These are phyloP conservation scores for Codiaeum variegatum DNA, from an alignment of 441 rosid species.

Conservation along the genomic window DNA sequence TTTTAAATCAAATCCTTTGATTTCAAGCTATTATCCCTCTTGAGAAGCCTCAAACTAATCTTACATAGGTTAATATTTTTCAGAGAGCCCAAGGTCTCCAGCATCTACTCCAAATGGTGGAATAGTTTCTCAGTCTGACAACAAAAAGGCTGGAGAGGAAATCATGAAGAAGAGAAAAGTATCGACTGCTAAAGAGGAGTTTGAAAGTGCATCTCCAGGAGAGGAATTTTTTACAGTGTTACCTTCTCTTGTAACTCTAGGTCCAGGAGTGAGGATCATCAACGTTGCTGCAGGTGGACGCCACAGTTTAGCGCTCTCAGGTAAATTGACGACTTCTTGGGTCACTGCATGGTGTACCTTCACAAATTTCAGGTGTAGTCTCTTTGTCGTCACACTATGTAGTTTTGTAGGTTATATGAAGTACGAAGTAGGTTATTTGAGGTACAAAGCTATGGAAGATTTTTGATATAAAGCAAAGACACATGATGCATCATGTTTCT, in stretches of 20 bases:
- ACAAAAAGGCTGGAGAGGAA: slow-evolving; percentile 50
- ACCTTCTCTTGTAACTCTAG: slow-evolving; percentile 66
- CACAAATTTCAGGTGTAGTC: slow-evolving; percentile 31
- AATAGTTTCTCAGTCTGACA: slow-evolving; percentile 31
- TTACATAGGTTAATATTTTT: slow-evolving; percentile 4
- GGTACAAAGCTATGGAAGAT: slow-evolving; percentile 42
- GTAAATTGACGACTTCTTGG: slow-evolving; percentile 33
- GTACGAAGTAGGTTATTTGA: slow-evolving; percentile 46
- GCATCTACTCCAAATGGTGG: slow-evolving; percentile 32
- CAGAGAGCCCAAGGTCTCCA: slow-evolving; percentile 42
- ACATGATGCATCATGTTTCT: slow-evolving; percentile 43
- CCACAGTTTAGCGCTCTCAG: slow-evolving; percentile 84
- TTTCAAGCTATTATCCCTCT: background rate
- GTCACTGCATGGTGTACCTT: slow-evolving; percentile 1
- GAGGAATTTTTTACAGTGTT: slow-evolving; percentile 58
- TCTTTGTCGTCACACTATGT: slow-evolving; percentile 34
- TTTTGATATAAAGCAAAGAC: slow-evolving; percentile 41
- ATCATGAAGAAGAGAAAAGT: slow-evolving; percentile 56
- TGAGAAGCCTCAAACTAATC: slow-evolving; percentile 3
- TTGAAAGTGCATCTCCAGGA: slow-evolving; percentile 58
- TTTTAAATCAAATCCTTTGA: slow-evolving; percentile 5
- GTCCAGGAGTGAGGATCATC: slow-evolving; percentile 66
- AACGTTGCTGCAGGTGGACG: slow-evolving; percentile 89
- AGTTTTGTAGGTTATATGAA: slow-evolving; percentile 48
- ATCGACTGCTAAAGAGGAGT: slow-evolving; percentile 54